Base-by-base conservation (phyloP, 768 basidiomycete species). In the Gyrodon lividus region DNA sequence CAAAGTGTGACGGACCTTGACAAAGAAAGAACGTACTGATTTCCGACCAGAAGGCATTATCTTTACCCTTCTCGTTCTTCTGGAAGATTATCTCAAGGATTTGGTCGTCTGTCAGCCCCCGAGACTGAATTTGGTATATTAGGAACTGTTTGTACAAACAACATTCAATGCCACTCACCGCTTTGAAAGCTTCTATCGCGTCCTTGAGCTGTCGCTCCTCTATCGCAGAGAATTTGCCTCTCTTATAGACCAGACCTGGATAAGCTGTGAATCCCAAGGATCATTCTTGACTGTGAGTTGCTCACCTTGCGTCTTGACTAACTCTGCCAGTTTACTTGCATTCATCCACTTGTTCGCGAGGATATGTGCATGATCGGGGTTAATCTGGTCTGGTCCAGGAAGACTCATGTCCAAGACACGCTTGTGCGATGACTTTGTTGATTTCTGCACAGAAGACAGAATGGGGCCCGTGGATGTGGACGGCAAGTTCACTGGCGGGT, bases 301-400 rank as follows among this genome's bases (percentile, higher is more conserved):
- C 59, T 39, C 43, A 87, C 90, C 89, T 74, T 89, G 78, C 22
- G 76, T 80, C 64, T 75, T 77, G 13, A 83, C 87, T 58, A 91
- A 71, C 56, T 88, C 83, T 5, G 81, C 76, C 20, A 92, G 69
- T 66, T 89, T 87, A 10, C 69, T 71, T 5, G 87, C 75, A 51
- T 78, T 83, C 69, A 91, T 73, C 90, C 90, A 92, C 63, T 86
- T 91, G 43, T 80, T 90, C 1, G 88, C 82, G 24, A 92, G 77
- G 56, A 89, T 64, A 50, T 83, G 72, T 0, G 86, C 83, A 62
- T 89, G 88, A 34, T 80, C 80, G 10, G 77, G 65, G 56, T 76
- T 78, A 5, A 63, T 69, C 31, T 75, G 73, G 30, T 75, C 75
- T 49, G 64, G 65, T 4, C 69, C 74, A 31, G 71, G 68, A 26